A percentile compares a stretch with the other conserved stretches of the same genome.
phyloP scores from a whole-genome alignment of 2,329 filamentous ascomycete species.

The Aspergillus vadensis region DNA sequence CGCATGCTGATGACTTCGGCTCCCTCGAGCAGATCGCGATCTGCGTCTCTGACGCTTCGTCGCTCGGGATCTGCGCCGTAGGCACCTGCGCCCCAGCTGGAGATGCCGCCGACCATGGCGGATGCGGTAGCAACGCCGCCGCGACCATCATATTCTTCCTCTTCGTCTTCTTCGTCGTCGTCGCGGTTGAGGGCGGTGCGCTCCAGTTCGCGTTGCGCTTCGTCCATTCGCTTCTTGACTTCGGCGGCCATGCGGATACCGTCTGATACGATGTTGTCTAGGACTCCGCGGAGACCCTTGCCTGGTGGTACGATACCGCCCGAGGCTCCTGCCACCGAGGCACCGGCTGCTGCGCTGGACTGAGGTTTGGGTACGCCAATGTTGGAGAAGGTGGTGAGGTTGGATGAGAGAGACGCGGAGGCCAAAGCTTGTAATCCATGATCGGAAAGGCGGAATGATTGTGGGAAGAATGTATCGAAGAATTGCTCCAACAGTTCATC shows the following conservation, averaged over 20 bases:
- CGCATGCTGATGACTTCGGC: slow-evolving; percentile 65
- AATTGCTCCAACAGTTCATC: slow-evolving; percentile 96
- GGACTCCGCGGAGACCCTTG: slow-evolving; percentile 82
- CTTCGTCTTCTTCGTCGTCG: slow-evolving; percentile 70
- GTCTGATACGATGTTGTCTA: slow-evolving; percentile 97
- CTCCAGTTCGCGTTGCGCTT: slow-evolving; percentile 89
- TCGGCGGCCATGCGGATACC: slow-evolving; percentile 95
- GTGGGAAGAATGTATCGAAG: slow-evolving; percentile 93
- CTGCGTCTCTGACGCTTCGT: slow-evolving; percentile 52
- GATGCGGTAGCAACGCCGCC: slow-evolving; percentile 24
- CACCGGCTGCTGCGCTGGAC: slow-evolving; percentile 39
- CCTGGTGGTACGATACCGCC: slow-evolving; percentile 63
- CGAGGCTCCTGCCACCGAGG: slow-evolving; percentile 52
- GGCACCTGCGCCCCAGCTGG: slow-evolving; percentile 44
- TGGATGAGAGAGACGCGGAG: slow-evolving; percentile 59
- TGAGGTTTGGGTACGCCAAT: slow-evolving; percentile 55
- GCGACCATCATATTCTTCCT: slow-evolving; percentile 62
- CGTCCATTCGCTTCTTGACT: slow-evolving; percentile 89
- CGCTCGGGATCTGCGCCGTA: slow-evolving; percentile 62
- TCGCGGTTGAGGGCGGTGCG: slow-evolving; percentile 70
- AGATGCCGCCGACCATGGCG: slow-evolving; percentile 37
- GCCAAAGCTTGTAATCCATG: slow-evolving; percentile 51
- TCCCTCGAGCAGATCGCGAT: slow-evolving; percentile 67
- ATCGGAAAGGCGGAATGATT: slow-evolving; percentile 86
- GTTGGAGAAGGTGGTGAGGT: slow-evolving; percentile 83